phyloP scores from a whole-genome alignment of 164 flowering plant genomes.

The Chimonanthus praecox region DNA sequence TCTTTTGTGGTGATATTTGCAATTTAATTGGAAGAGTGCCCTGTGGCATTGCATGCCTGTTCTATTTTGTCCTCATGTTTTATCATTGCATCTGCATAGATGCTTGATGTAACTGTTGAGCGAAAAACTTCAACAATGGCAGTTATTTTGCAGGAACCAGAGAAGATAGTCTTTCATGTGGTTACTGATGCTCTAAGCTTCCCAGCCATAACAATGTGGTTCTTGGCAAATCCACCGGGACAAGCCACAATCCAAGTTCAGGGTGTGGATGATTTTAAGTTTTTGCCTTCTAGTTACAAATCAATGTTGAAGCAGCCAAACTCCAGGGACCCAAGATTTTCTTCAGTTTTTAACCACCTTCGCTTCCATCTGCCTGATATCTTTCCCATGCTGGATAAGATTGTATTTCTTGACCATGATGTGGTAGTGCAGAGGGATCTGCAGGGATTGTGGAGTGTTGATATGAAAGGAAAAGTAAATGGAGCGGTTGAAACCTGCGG shows the following conservation, averaged over 20 bases:
- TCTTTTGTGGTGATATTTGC: background rate
- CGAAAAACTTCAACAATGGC: background rate
- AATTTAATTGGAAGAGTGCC: background rate
- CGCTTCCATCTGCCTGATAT: slow-evolving; percentile 82
- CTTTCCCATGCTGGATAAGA: slow-evolving; percentile 65
- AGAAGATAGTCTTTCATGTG: slow-evolving; percentile 73
- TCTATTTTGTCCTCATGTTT: background rate
- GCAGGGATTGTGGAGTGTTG: slow-evolving; percentile 49
- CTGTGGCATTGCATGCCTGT: background rate
- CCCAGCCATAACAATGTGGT: slow-evolving; percentile 91
- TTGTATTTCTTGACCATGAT: slow-evolving; percentile 90
- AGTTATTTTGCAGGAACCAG: slow-evolving; percentile 58
- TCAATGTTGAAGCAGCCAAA: slow-evolving; percentile 29
- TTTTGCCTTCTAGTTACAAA: slow-evolving; percentile 34
- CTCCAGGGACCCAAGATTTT: slow-evolving; percentile 51
- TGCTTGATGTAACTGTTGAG: background rate
- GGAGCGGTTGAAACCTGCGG: slow-evolving; percentile 83
- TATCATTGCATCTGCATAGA: background rate
- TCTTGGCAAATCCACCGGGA: slow-evolving; percentile 70
- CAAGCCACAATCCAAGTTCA: slow-evolving; percentile 58
- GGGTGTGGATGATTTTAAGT: slow-evolving; percentile 44
- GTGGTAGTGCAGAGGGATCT: slow-evolving; percentile 91
- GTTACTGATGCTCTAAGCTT: slow-evolving; percentile 82
- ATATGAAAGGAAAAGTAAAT: slow-evolving; percentile 79
- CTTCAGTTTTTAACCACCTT: slow-evolving; percentile 66